Evolutionary conservation across 331 rosid genomes (phyloP).

Genomic region (Quercus lobata): DNA sequence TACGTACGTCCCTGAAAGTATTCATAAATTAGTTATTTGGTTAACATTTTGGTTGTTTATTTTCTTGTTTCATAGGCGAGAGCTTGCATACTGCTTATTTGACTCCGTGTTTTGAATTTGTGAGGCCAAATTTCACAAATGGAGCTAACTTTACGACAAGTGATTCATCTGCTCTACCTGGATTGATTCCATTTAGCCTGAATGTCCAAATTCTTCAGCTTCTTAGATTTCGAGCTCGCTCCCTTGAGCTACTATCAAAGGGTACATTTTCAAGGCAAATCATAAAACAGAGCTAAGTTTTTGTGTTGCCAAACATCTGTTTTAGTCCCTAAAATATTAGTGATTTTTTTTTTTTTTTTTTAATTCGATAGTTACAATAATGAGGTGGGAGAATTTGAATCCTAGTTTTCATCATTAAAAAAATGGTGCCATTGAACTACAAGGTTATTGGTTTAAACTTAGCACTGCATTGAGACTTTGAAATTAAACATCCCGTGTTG

Average conservation of each 20-base stretch:
- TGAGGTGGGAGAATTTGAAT: too few species aligned
- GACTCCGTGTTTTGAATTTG: slow-evolving; percentile 26
- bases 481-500: too few species aligned
- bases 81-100: slow-evolving; percentile 7
- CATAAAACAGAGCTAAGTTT: too few species aligned
- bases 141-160: slow-evolving; percentile 34
- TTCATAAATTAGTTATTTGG: too few species aligned
- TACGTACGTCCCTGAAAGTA: too few species aligned
- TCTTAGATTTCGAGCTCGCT: slow-evolving; percentile 20
- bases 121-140: slow-evolving; percentile 26
- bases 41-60: not conserved
- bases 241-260: slow-evolving; percentile 14
- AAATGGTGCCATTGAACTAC: too few species aligned
- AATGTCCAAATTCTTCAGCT: slow-evolving; percentile 29
- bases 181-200: slow-evolving; percentile 22
- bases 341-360: too few species aligned
- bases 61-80: slow-evolving; percentile 13
- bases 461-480: too few species aligned
- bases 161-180: slow-evolving; percentile 23
- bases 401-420: too few species aligned
- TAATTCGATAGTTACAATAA: not conserved
- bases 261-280: not conserved
- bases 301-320: too few species aligned
- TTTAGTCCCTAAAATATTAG: too few species aligned
- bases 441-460: too few species aligned